These are phyloP conservation scores for Dothideomycetidae sp. DNA, from an alignment of 2,329 filamentous ascomycete species.

Conservation along the genomic window DNA sequence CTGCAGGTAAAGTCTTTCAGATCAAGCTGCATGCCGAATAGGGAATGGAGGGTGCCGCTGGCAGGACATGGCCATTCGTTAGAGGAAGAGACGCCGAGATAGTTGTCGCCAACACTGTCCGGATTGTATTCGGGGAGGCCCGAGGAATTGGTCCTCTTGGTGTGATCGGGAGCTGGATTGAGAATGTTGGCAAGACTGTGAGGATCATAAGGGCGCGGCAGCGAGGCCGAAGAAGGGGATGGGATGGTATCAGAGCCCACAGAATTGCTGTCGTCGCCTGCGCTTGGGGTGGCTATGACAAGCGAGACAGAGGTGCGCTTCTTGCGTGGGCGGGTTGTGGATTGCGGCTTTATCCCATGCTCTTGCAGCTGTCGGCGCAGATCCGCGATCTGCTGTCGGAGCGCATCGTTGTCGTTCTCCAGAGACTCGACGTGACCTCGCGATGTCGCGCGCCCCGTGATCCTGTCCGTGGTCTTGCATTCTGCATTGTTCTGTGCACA, in stretches of 20 bases:
- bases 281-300: conserved; percentile 1
- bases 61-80: conserved; percentile 56
- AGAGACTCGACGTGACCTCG: conserved; percentile 66
- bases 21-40: conserved; percentile 69
- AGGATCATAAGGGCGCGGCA: conserved; percentile 2
- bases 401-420: conserved; percentile 55
- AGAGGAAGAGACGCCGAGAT: conserved; percentile 50
- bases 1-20: conserved; percentile 55
- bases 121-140: conserved; percentile 33
- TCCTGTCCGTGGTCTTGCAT: conserved; percentile 75
- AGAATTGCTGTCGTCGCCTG: not conserved
- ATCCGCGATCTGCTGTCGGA: conserved; percentile 52
- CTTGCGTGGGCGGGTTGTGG: too few relatives aligned
- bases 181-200: conserved; percentile 11
- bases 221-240: conserved; percentile 1
- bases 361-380: conserved; percentile 52
- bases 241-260: not conserved
- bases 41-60: conserved; percentile 59
- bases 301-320: conserved; percentile 12
- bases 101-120: conserved; percentile 43
- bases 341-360: conserved; percentile 43
- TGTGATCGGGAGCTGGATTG: conserved; percentile 9
- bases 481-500: conserved; percentile 62
- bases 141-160: conserved; percentile 5
- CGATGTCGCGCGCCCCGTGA: conserved; percentile 65